These are phyloP conservation scores for Uncinocarpus reesii DNA, from an alignment of 2,329 filamentous ascomycete genomes.

Conservation along the genomic window DNA sequence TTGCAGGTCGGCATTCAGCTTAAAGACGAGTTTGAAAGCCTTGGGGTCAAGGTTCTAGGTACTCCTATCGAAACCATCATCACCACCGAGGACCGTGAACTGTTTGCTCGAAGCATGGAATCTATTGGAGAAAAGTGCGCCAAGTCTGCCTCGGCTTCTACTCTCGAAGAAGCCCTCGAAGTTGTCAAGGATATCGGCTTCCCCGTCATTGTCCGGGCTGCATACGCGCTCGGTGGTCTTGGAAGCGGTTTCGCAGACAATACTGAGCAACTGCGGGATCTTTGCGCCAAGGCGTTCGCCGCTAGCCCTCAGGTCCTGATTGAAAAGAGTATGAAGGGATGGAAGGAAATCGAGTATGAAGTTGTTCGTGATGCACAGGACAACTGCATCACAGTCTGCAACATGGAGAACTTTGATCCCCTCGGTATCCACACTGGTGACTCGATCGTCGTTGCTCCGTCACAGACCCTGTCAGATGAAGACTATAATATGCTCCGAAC, in stretches of 20 bases:
- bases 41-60: slow-evolving; percentile 88
- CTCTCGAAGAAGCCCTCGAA: slow-evolving; percentile 74
- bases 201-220: slow-evolving; percentile 92
- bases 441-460: slow-evolving; percentile 94
- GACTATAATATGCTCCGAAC: slow-evolving; percentile 99
- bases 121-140: slow-evolving; percentile 96
- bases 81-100: slow-evolving; percentile 93
- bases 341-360: slow-evolving; percentile 99
- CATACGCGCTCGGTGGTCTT: slow-evolving; percentile 87
- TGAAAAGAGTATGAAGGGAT: slow-evolving; percentile 97
- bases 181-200: slow-evolving; percentile 87
- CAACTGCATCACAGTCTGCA: slow-evolving; percentile 99
- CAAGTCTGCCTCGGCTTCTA: slow-evolving; percentile 88
- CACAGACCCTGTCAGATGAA: slow-evolving; percentile 90
- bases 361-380: slow-evolving; percentile 90
- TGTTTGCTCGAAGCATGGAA: slow-evolving; percentile 97
- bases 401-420: slow-evolving; percentile 99
- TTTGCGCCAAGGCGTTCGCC: slow-evolving; percentile 91
- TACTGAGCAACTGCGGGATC: slow-evolving; percentile 66
- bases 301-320: slow-evolving; percentile 93
- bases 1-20: slow-evolving; percentile 94
- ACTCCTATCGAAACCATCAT: slow-evolving; percentile 98
- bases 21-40: slow-evolving; percentile 87
- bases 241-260: slow-evolving; percentile 94
- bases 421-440: slow-evolving; percentile 97